phyloP scores from a whole-genome alignment of 2,329 filamentous ascomycete species.

The Phaeomoniella chlamydospora region DNA sequence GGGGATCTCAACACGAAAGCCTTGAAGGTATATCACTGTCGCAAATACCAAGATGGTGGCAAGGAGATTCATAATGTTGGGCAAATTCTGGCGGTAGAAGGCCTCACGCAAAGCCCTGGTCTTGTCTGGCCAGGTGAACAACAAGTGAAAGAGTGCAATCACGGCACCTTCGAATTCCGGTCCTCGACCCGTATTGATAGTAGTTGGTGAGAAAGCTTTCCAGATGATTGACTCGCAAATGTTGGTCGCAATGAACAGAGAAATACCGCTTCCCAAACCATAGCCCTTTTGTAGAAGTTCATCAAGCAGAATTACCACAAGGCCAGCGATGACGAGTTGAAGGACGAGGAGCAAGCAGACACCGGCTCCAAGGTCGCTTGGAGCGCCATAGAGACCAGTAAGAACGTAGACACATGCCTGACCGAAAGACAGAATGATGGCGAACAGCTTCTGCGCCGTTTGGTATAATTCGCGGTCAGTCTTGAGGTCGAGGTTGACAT shows the following conservation, averaged over 20 bases:
- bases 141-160: slow-evolving; percentile 92
- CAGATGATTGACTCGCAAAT: slow-evolving; percentile 99
- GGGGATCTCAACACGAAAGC: slow-evolving; percentile 98
- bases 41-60: slow-evolving; percentile 88
- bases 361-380: slow-evolving; percentile 90
- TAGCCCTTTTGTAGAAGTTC: slow-evolving; percentile 99
- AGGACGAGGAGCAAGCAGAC: slow-evolving; percentile 97
- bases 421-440: slow-evolving; percentile 93
- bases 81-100: slow-evolving; percentile 98
- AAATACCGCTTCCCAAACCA: slow-evolving; percentile 95
- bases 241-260: slow-evolving; percentile 98
- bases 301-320: slow-evolving; percentile 98
- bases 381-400: slow-evolving; percentile 92
- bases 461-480: slow-evolving; percentile 99
- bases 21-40: slow-evolving; percentile 96
- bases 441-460: slow-evolving; percentile 97
- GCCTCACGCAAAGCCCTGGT: slow-evolving; percentile 94
- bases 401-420: slow-evolving; percentile 97
- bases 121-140: slow-evolving; percentile 99
- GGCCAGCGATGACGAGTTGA: slow-evolving; percentile 90
- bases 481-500: slow-evolving; percentile 99
- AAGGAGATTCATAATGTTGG: slow-evolving; percentile 98
- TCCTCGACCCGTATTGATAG: slow-evolving; percentile 97
- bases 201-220: slow-evolving; percentile 98
- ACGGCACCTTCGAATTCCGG: slow-evolving; percentile 98